phyloP scores from a whole-genome alignment of 495 filamentous ascomycete species.

The Daldinia caldariorum region DNA sequence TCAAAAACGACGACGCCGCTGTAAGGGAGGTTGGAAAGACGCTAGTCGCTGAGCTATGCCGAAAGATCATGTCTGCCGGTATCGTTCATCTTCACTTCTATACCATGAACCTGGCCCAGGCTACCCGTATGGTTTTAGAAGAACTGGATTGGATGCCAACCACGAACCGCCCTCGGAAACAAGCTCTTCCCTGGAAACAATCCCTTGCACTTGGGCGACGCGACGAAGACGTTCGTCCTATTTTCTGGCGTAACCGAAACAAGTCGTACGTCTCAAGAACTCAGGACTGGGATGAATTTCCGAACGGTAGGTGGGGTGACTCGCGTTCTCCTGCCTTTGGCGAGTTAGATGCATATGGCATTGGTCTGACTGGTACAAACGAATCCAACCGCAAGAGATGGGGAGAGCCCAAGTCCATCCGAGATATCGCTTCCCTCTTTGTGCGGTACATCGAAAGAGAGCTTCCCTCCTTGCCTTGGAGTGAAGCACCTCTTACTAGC shows the following conservation, averaged over 20 bases:
- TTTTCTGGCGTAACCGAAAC: constrained; percentile 98
- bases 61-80: constrained; percentile 79
- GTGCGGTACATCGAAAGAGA: constrained; percentile 82
- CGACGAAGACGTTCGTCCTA: constrained; percentile 94
- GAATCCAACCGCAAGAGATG: constrained; percentile 96
- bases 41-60: constrained; percentile 92
- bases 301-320: constrained; percentile 99
- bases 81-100: constrained; percentile 97
- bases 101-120: constrained; percentile 98
- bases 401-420: constrained; percentile 82
- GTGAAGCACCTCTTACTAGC: constrained; percentile 82
- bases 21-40: constrained; percentile 90
- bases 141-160: constrained; percentile 85
- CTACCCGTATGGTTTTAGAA: constrained; percentile 92
- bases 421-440: constrained; percentile 85
- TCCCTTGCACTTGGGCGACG: constrained; percentile 88
- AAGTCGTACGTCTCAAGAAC: constrained; percentile 94
- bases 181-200: constrained; percentile 92
- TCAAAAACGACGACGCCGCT: constrained; percentile 95
- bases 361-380: constrained; percentile 95
- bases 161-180: constrained; percentile 76
- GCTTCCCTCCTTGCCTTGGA: constrained; percentile 90
- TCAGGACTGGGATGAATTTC: constrained; percentile 99
- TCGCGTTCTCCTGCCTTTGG: constrained; percentile 96
- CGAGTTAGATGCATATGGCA: constrained; percentile 94